A percentile compares a stretch with the other conserved stretches of the same genome.
These are phyloP conservation scores for Periconia digitata DNA, from an alignment of 2,329 filamentous ascomycete genomes.

Conservation along the genomic window DNA sequence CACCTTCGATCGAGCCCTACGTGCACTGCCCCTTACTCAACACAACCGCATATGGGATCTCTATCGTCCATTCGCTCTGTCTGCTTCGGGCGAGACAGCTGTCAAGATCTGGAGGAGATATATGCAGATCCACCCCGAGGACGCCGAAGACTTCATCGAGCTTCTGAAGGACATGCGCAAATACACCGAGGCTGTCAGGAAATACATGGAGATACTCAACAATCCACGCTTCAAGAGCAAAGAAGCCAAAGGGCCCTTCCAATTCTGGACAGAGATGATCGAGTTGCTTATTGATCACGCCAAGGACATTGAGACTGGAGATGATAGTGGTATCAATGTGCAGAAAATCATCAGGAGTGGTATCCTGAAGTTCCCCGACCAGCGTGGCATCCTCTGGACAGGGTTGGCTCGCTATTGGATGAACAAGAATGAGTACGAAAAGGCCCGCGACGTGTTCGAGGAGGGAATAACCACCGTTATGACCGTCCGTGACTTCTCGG, in stretches of 20 bases:
- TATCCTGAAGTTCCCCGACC: conserved; percentile 86
- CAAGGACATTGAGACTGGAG: conserved; percentile 76
- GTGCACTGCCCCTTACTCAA: conserved; percentile 89
- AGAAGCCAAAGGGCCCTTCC: conserved; percentile 90
- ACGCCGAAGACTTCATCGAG: conserved; percentile 93
- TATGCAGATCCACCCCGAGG: conserved; percentile 95
- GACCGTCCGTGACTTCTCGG: conserved; percentile 96
- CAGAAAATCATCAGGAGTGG: conserved; percentile 92
- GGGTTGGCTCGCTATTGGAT: conserved; percentile 97
- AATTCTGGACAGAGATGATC: conserved; percentile 97
- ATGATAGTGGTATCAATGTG: conserved; percentile 82
- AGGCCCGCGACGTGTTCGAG: conserved; percentile 89
- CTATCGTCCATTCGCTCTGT: conserved; percentile 88
- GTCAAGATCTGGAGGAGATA: conserved; percentile 94
- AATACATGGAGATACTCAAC: conserved; percentile 90
- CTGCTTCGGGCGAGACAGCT: conserved; percentile 84
- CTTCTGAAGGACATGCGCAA: conserved; percentile 77
- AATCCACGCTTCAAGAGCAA: conserved; percentile 90
- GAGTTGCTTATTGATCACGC: conserved; percentile 91
- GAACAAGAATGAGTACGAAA: conserved; percentile 87
- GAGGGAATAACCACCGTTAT: conserved; percentile 97
- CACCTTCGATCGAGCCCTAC: conserved; percentile 88
- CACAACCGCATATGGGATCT: conserved; percentile 94
- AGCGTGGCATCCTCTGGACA: conserved; percentile 92
- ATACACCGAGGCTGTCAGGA: conserved; percentile 88